These are phyloP conservation scores for Cyberlindnera sargentensis DNA, from an alignment of 805 yeast species.

Conservation along the genomic window DNA sequence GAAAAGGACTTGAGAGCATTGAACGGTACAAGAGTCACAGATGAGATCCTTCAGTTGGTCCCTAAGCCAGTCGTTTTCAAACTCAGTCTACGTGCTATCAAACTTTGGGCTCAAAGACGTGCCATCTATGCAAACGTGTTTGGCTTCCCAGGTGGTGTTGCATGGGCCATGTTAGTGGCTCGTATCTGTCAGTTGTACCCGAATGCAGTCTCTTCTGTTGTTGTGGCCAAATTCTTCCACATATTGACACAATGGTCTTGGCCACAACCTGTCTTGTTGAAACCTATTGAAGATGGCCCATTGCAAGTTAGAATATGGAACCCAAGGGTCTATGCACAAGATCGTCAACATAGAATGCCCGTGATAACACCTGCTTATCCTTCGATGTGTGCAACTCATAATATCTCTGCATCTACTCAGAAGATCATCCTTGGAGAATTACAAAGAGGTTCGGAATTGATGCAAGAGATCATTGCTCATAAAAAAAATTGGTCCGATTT, in stretches of 20 bases:
- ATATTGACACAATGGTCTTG: constrained; percentile 89
- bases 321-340: constrained; percentile 84
- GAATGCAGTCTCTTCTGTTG: constrained; percentile 88
- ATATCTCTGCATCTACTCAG: constrained; percentile 84
- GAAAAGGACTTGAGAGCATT: constrained; percentile 85
- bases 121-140: constrained; percentile 91
- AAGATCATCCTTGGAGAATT: constrained; percentile 75
- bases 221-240: constrained; percentile 82
- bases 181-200: constrained; percentile 95
- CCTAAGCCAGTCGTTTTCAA: constrained; percentile 92
- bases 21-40: constrained; percentile 96
- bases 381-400: constrained; percentile 98
- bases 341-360: constrained; percentile 91
- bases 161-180: constrained; percentile 99
- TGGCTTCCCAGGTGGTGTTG: constrained; percentile 99
- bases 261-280: constrained; percentile 96
- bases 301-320: constrained; percentile 96
- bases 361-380: constrained; percentile 98
- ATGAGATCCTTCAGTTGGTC: constrained; percentile 80
- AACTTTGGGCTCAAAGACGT: constrained; percentile 93
- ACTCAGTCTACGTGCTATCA: constrained; percentile 86
- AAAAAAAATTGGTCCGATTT: constrained; percentile 67
- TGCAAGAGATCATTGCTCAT: constrained; percentile 60
- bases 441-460: constrained; percentile 63
- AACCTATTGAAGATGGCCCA: constrained; percentile 95